Evolutionary conservation across 2,329 filamentous ascomycete species (phyloP), one percentile per base, ranked within the genome.

Genomic region (Chalara sp.): DNA sequence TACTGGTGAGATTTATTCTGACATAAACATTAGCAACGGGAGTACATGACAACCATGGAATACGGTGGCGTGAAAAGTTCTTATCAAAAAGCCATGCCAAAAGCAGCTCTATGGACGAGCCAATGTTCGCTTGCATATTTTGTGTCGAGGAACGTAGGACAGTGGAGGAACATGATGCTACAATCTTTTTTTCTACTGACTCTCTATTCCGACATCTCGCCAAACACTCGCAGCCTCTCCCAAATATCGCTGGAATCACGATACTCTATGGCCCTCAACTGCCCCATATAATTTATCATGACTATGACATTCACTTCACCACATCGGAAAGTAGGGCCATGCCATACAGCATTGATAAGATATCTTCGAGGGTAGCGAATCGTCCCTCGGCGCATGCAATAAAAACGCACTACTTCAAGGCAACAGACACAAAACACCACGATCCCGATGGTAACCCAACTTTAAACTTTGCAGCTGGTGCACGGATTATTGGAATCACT

Each of bases 61-160:
- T 65, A 28, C 55, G 60, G 50, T 66, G 54, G 51, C 58, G 63
- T 32, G 60, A 64, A 50, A 55, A 52, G 32, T 65, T 66, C 49
- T 53, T 66, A 6, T 59, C 58, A 5, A 65, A 65, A 54, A 64
- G 55, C 32, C 63, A 66, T 49, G 46, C 65, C 8, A 58, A 59
- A 45, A 59, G 59, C 5, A 56, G 52, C 13, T 57, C 59, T 5
- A 48, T 60, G 8, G 61, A 64, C 29, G 57, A 61, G n/a, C 54
- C 60, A n/a, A 44, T 58, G n/a, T 66, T 62, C 46, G 63, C 60
- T n/a, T 66, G 63, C 39, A 53, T 64, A 33, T 66, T 65, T 49
- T 66, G 63, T 49, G 56, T 64, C 31, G 56, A 64, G 43, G 58
- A 62, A 50, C 53, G 60, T 44, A 57, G 52, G 32, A 66, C 63